Evolutionary conservation across 805 yeast genomes (phyloP), one percentile per base, ranked within the genome.

Genomic region (Blastobotrys americana): DNA sequence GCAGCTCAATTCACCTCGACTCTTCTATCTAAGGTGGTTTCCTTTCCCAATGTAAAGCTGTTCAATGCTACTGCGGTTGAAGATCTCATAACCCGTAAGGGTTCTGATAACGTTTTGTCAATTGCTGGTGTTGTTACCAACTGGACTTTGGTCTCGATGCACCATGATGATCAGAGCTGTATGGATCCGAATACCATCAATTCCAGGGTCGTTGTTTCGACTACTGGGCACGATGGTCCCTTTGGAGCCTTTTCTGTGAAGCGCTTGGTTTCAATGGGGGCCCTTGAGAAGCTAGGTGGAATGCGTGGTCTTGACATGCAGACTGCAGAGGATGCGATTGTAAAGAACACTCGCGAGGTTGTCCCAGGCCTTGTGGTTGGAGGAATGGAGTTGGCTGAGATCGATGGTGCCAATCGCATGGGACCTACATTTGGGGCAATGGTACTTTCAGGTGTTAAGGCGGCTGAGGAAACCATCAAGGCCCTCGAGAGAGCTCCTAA

Each of bases 341-440:
- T 82, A 47, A 79, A 78, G 65, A 71, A 74, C 45, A 76, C 88
- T 34, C 70, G 82, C 58, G 84, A 78, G 60, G 74, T 78, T 38
- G 73, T 71, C 43, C 82, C 82, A 15, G 84, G 84, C 23, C 69
- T 78, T 48, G 61, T 71, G 46, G 80, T 78, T 48, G 81, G 83
- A 41, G 89, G 90, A 55, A 82, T 82, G 90, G 89, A 82, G 65
- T 71, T 80, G 52, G 79, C 85, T 27, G 88, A 82, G 60, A 76
- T 82, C 44, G 85, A 80, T 56, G 88, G 88, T 20, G 74, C 77
- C 54, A 80, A 81, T 73, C 76, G 90, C 66, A 82, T 82, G 88
- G 89, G 89, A 21, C 89, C 90, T 41, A 82, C 88, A 34, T 82
- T 82, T 54, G 88, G 87, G 48, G 88, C 88, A 39, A 82, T 82